A percentile compares a stretch with the other conserved stretches of the same genome.
Evolutionary conservation across 1,284 basidiomycete species (phyloP).

Genomic region (Earliella scabrosa): DNA sequence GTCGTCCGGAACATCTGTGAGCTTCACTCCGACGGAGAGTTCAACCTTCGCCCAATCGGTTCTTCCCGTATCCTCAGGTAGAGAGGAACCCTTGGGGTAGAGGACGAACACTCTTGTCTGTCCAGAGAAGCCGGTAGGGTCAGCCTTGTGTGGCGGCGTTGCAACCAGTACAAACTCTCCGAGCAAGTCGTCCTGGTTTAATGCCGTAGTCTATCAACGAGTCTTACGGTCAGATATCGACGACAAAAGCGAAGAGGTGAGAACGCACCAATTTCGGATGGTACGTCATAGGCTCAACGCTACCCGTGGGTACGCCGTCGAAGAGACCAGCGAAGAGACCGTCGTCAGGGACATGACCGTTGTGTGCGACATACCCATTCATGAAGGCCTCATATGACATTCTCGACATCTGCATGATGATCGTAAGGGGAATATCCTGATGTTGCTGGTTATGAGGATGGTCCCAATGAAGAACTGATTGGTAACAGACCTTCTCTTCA

Average conservation of each 20-base stretch:
- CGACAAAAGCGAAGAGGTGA: neutral
- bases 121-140: neutral
- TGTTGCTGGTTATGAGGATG: neutral
- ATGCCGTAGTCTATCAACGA: neutral
- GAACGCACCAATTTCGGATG: neutral
- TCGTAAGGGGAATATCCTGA: neutral
- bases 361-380: neutral
- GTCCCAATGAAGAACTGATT: neutral
- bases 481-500: too few species aligned
- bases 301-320: neutral
- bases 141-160: neutral
- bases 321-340: neutral
- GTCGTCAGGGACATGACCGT: neutral
- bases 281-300: neutral
- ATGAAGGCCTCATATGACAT: neutral
- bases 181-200: neutral
- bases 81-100: neutral
- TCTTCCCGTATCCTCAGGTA: neutral
- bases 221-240: neutral
- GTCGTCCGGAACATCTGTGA: neutral
- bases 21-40: neutral
- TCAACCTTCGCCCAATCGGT: conserved; percentile 4
- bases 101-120: neutral
- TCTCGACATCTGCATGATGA: neutral
- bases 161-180: neutral